A percentile compares a stretch with the other conserved stretches of the same genome.
Conservation (phyloP, 2,329 filamentous ascomycete species). For the Tolypocladium inflatum region DNA sequence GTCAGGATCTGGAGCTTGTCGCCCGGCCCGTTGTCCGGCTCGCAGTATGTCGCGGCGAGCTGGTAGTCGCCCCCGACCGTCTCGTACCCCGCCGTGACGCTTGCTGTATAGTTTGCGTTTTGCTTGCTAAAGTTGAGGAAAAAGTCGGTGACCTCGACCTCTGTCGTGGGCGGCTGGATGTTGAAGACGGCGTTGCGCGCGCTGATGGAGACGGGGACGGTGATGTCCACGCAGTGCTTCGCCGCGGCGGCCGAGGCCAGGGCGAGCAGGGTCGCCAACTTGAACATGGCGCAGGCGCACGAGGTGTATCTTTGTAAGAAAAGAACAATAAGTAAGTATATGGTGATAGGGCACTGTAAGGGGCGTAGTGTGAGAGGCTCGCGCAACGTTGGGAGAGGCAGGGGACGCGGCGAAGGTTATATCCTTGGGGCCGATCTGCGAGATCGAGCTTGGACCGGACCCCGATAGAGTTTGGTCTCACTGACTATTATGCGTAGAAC, state of each 20-base stretch:
- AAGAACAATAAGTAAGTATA: not conserved
- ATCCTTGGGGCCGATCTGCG: not conserved
- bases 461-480: not conserved
- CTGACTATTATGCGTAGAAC: not conserved
- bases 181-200: constrained; percentile 45
- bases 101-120: constrained; percentile 38
- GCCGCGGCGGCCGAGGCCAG: constrained; percentile 19
- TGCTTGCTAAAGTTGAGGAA: constrained; percentile 37
- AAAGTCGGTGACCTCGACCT: constrained; percentile 49
- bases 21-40: constrained; percentile 36
- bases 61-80: constrained; percentile 44
- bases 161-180: constrained; percentile 33
- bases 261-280: constrained; percentile 10
- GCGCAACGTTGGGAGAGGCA: not conserved
- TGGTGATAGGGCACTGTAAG: not conserved
- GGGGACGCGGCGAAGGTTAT: not conserved
- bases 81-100: constrained; percentile 36
- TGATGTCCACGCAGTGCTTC: constrained; percentile 36
- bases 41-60: constrained; percentile 52
- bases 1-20: constrained; percentile 28
- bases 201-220: constrained; percentile 44
- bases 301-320: no score
- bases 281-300: constrained; percentile 8
- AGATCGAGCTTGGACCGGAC: not conserved
- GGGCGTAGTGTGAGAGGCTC: not conserved